Base-by-base conservation (phyloP, 2,329 filamentous ascomycete genomes). In the Cladosporium sp. region DNA sequence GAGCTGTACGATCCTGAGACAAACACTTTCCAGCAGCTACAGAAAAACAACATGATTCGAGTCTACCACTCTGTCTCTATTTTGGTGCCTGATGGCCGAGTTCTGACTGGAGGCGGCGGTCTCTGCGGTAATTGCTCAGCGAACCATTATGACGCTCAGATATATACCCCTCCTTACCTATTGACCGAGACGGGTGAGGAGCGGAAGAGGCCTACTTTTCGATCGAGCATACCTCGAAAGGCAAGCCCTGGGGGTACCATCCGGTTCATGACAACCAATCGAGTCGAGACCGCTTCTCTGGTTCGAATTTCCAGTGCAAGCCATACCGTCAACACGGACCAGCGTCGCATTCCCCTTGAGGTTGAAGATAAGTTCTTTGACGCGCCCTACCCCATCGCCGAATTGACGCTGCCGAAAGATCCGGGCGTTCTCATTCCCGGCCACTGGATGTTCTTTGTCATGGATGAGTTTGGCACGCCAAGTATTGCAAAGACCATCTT, bases 291-390 rank as follows among this genome's bases (percentile, higher is more conserved):
- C 2, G 72, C 73, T 37, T 69, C 73, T 0, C 61, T 82, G 11
- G 63, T 83, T 28, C 70, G 80, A 5, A 71, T 74, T 43, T 74
- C 77, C 1, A 73, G 70, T 3, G 68, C 69, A 3, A 83, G 80
- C 0, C 79, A 82, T 61, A 74, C 77, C 1, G 72, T 82, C 44
- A 79, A 83, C 58, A 82, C 75, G 0, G 80, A 83, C 62, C 79
- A 82, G 67, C 66, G 80, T 18, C 73, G 79, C 8, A 69, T 83
- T 44, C 68, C 75, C 11, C 63, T 80, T 18, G 67, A 62, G 3
- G 55, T 22, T 9, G 3, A 9, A 7, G 9, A 19, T 9, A 11
- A 9, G 9, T 9, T 10, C 16, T 9, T 9, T 18, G 41, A 18
- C 3, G 9, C 7, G 16, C 8, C 16, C 9, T 28, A 43, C 41